Conservation (phyloP, 805 yeast genomes). For the Ogataea philodendri region DNA sequence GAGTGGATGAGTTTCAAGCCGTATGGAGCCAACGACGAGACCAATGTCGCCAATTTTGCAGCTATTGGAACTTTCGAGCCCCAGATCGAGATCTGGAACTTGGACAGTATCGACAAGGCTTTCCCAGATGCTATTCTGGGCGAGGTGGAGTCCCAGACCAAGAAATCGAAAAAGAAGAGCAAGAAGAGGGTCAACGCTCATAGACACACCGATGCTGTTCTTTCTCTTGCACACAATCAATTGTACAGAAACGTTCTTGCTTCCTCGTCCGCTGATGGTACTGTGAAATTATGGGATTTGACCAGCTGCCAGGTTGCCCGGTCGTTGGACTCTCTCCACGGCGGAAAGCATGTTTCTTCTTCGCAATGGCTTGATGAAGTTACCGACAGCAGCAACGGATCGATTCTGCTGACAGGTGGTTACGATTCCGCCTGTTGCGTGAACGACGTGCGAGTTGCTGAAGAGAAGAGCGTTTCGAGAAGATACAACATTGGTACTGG, state of each 20-base stretch:
- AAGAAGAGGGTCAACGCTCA: constrained; percentile 56
- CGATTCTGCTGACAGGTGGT: constrained; percentile 83
- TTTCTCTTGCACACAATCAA: constrained; percentile 80
- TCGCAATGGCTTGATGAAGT: constrained; percentile 78
- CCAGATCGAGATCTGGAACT: constrained; percentile 94
- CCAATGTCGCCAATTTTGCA: constrained; percentile 79
- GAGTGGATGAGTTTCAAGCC: constrained; percentile 90
- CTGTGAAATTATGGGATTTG: constrained; percentile 95
- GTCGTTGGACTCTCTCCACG: constrained; percentile 69
- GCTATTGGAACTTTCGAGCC: constrained; percentile 98
- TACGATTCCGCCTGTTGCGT: constrained; percentile 82
- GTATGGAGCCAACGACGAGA: constrained; percentile 40
- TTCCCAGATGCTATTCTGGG: constrained; percentile 94
- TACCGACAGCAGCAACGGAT: constrained; percentile 44
- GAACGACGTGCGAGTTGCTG: constrained; percentile 79
- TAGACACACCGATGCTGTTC: constrained; percentile 92
- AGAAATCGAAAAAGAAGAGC: constrained; percentile 51
- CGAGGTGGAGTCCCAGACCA: constrained; percentile 53
- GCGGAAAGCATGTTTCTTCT: constrained; percentile 76
- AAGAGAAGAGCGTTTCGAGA: constrained; percentile 57
- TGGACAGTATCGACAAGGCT: constrained; percentile 88
- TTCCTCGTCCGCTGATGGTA: constrained; percentile 92
- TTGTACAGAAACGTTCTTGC: constrained; percentile 82
- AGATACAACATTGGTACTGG: constrained; percentile 56
- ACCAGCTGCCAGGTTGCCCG: constrained; percentile 71